Percentiles rank a stretch among this genome's conserved stretches.
These are phyloP conservation scores for Carex parvula DNA, from an alignment of 176 grass and related monocot species.

Conservation along the genomic window DNA sequence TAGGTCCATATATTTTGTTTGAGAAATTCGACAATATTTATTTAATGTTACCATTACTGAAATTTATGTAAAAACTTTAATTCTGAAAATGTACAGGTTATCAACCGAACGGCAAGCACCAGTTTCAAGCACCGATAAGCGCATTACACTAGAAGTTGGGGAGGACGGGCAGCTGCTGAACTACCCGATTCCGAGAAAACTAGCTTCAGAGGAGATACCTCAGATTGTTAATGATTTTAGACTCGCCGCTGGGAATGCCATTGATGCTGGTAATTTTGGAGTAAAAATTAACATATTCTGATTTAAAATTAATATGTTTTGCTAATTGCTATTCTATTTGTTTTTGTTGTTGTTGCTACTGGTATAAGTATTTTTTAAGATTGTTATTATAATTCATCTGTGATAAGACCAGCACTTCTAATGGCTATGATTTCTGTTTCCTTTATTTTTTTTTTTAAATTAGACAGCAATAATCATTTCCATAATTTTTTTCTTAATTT, in stretches of 20 bases:
- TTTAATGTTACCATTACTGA: background rate
- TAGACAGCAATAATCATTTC: too few relatives aligned
- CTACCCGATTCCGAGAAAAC: conserved; percentile 13
- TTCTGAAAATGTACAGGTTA: conserved; percentile 26
- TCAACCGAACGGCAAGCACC: conserved; percentile 33
- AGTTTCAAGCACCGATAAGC: conserved; percentile 29
- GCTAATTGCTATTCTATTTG: background rate
- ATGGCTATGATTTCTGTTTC: background rate
- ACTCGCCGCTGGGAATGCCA: conserved; percentile 38
- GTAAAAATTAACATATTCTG: background rate
- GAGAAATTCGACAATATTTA: background rate
- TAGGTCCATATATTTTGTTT: background rate
- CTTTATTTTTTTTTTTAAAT: too few relatives aligned
- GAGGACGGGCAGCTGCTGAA: background rate
- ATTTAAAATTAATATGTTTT: background rate
- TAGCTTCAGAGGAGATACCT: conserved; percentile 28
- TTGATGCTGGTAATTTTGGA: conserved; percentile 34
- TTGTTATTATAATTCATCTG: background rate
- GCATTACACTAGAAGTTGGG: conserved; percentile 9
- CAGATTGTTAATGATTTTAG: conserved; percentile 45
- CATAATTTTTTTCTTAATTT: background rate
- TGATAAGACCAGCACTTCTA: background rate
- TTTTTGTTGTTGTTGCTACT: background rate
- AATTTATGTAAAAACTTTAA: background rate
- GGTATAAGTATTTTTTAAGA: background rate